Evolutionary conservation across 2,329 filamentous ascomycete species (phyloP), one percentile per base, ranked within the genome.

Genomic region (Hymenoscyphus salicellus): DNA sequence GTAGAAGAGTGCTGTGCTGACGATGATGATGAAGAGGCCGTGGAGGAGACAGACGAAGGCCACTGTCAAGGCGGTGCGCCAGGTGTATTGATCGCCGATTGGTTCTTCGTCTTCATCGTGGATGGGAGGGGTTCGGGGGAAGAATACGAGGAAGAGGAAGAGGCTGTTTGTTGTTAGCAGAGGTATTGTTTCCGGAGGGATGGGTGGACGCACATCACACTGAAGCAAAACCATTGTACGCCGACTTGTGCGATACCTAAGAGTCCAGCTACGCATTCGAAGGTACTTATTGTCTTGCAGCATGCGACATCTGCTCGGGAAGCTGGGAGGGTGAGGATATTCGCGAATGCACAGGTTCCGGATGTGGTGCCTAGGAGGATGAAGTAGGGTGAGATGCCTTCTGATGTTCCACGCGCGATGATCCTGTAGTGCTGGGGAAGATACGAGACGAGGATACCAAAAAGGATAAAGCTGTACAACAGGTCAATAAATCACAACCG

Each of bases 351-450:
- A 58, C 90, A 91, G 60, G 91, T 96, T 72, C 91, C 91, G 7
- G 92, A 96, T 1, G 94, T 94, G 30, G 91, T 92, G 66, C 95
- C 95, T n/a, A 99, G 86, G 1, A 98, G 85, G 69, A 99, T 88
- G 75, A 97, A 99, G 78, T 94, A 95, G 8, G 95, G 94, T 33
- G 93, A 97, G 67, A 99, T 93, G 67, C 95, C 95, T 77, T 96
- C 94, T 26, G 94, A 96, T 16, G 92, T 95, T 66, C 89, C 86
- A 63, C 93, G 87, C 49, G 85, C 82, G 71, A 97, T 91, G 78
- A 99, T 98, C 73, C 95, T 92, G 77, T 90, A 86, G 78, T 98
- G 94, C 76, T 99, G 95, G 0, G 95, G 95, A 2, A 98, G 84
- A 79, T 99, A 99, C 38, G 94, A 98, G 65, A 96, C 80, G 67